A percentile compares a stretch with the other conserved stretches of the same genome.
Conservation (phyloP, 1,284 basidiomycete genomes). For the Melampsora americana region DNA sequence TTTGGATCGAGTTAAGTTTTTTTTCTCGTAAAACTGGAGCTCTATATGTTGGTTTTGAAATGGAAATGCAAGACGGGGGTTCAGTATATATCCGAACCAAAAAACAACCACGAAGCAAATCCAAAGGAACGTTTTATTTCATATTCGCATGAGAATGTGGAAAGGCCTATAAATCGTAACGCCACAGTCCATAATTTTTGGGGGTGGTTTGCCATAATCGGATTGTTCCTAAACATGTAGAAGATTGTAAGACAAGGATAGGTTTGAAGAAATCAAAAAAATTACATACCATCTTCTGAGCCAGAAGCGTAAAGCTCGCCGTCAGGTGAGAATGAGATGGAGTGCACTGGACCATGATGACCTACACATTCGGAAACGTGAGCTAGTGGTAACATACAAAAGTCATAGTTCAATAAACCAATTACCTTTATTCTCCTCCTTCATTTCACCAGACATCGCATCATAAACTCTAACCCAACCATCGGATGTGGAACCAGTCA, state of each 20-base stretch:
- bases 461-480: conserved; percentile 96
- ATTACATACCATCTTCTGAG: conserved; percentile 34
- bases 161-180: conserved; percentile 17
- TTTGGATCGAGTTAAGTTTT: too few relatives aligned
- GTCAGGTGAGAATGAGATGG: conserved; percentile 88
- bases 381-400: not conserved
- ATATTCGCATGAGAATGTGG: too few relatives aligned
- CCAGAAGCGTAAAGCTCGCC: conserved; percentile 96
- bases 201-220: conserved; percentile 41
- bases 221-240: conserved; percentile 17
- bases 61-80: too few relatives aligned
- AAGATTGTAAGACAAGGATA: not conserved
- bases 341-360: conserved; percentile 94
- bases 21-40: too few relatives aligned
- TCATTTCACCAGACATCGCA: conserved; percentile 75
- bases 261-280: conserved; percentile 1
- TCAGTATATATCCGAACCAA: too few relatives aligned
- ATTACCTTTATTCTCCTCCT: conserved; percentile 79
- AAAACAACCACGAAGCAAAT: too few relatives aligned
- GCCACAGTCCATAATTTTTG: conserved; percentile 40
- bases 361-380: conserved; percentile 52
- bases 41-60: too few relatives aligned
- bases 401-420: not conserved
- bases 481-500: conserved; percentile 83
- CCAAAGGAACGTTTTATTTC: too few relatives aligned